phyloP scores from a whole-genome alignment of 2,329 filamentous ascomycete genomes.

The Colletotrichum liriopes region DNA sequence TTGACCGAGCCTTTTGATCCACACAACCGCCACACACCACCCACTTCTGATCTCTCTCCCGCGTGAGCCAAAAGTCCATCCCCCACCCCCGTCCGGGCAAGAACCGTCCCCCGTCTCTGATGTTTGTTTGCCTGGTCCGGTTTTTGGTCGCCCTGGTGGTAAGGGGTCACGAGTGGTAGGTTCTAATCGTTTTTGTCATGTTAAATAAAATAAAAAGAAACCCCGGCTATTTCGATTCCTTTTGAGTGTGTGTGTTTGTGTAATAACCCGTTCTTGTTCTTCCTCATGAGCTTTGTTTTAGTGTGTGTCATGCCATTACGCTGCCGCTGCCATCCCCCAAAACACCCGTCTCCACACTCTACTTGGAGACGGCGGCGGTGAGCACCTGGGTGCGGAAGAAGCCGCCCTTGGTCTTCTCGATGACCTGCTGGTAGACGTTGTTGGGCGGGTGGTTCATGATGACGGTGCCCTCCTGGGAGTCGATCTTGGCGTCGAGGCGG shows the following conservation, averaged over 20 bases:
- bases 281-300: background rate
- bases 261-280: background rate
- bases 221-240: slow-evolving; percentile 1
- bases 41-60: background rate
- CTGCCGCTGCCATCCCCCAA: slow-evolving; percentile 15
- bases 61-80: background rate
- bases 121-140: background rate
- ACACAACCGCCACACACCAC: background rate
- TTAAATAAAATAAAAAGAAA: background rate
- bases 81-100: background rate
- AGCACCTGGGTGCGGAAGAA: slow-evolving; percentile 99
- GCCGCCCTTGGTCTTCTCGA: slow-evolving; percentile 97
- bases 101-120: background rate
- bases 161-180: background rate
- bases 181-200: slow-evolving; percentile 8
- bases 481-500: slow-evolving; percentile 97
- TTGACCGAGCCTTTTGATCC: background rate
- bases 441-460: slow-evolving; percentile 99
- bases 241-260: background rate
- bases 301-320: slow-evolving; percentile 1
- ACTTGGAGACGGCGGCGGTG: slow-evolving; percentile 75
- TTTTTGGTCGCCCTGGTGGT: background rate
- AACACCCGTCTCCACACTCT: slow-evolving; percentile 44
- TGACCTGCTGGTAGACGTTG: slow-evolving; percentile 99
- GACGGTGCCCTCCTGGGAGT: slow-evolving; percentile 98